phyloP scores from a whole-genome alignment of 2,329 filamentous ascomycete species.

The Lachnellula suecica region DNA sequence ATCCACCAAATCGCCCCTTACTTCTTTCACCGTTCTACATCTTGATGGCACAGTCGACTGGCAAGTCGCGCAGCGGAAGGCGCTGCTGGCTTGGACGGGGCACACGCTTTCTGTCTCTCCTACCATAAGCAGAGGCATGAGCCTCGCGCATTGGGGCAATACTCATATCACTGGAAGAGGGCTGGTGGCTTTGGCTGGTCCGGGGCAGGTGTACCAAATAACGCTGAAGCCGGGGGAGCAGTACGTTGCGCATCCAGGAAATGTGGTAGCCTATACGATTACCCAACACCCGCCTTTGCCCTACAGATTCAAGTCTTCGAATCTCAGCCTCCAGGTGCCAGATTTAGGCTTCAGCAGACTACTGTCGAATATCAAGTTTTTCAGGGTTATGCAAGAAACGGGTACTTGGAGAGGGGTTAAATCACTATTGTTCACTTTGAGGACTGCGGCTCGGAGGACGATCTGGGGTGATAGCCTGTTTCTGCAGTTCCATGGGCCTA shows the following conservation, averaged over 20 bases:
- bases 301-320: conserved; percentile 81
- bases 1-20: conserved; percentile 80
- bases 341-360: conserved; percentile 59
- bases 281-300: conserved; percentile 72
- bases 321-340: conserved; percentile 76
- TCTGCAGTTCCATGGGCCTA: conserved; percentile 83
- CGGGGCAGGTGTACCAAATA: conserved; percentile 87
- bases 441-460: conserved; percentile 75
- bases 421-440: conserved; percentile 63
- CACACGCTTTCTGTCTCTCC: conserved; percentile 78
- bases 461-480: conserved; percentile 96
- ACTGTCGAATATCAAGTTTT: conserved; percentile 70
- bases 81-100: conserved; percentile 94
- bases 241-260: conserved; percentile 86
- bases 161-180: conserved; percentile 86
- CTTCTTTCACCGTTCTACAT: conserved; percentile 83
- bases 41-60: conserved; percentile 94
- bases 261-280: conserved; percentile 87
- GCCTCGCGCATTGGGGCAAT: conserved; percentile 87
- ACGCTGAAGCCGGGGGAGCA: conserved; percentile 80
- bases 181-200: conserved; percentile 78
- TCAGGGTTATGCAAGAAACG: conserved; percentile 70
- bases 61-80: conserved; percentile 85
- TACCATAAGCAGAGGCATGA: conserved; percentile 71
- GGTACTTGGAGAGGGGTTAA: conserved; percentile 70